Evolutionary conservation across 129 eudicot genomes (phyloP), one percentile per base, ranked within the genome.

Genomic region (Tanacetum coccineum): DNA sequence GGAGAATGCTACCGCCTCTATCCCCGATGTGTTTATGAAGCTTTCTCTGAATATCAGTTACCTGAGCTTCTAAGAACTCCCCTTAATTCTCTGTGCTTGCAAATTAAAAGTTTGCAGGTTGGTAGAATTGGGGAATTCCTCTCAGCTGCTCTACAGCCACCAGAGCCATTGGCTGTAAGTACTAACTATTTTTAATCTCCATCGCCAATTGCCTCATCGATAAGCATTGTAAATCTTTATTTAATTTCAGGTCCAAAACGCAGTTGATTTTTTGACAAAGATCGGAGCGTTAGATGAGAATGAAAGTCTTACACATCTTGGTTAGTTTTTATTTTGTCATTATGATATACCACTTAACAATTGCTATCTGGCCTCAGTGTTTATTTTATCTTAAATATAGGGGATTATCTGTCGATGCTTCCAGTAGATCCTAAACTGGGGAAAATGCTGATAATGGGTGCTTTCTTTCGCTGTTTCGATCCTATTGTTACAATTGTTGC

Each of bases 361-460:
- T 36, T 36, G 9, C 10, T 36, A 36, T 8, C 1, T 36, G 42
- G 42, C 42, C 42, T 36, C 2, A 2, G 42, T 14, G 53, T 57
- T 50, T 66, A 30, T 66, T 52, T 44, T 13, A 40, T 42, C 12
- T 42, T 47, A 39, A 58, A 17, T 78, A 59, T 75, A 93, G 99
- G 99, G 40, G 64, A 82, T 76, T 89, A 80, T 78, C 71, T 94
- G 78, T 83, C 95, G 4, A 85, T 89, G 84, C 99, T 94, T 68
- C 99, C 99, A 26, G 79, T 94, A 76, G 97, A 94, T 73, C 99
- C 99, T 47, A 94, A 94, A 81, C 87, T 94, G 14, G 99, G 99
- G 69, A 94, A 89, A 78, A 94, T 94, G 99, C 83, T 94, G 57
- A 85, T 94, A 46, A 89, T 94, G 93, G 97, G 99, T 63, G 93